phyloP scores from a whole-genome alignment of 73 alveolate species.

The Paramecium primaurelia region DNA sequence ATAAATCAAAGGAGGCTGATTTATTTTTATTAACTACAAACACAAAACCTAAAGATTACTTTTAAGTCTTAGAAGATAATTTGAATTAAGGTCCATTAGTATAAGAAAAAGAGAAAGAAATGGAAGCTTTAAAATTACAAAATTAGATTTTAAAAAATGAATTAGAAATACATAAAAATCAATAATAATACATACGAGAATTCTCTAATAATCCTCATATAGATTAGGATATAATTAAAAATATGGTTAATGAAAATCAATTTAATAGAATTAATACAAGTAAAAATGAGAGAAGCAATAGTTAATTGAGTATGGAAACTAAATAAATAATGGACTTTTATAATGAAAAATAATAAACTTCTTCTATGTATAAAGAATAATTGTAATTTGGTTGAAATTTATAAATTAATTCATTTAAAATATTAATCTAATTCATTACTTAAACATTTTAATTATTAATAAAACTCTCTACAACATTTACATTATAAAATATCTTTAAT shows the following conservation, averaged over 20 bases:
- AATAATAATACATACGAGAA: background rate
- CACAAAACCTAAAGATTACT: background rate
- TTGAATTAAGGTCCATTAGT: background rate
- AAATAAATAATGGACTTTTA: background rate
- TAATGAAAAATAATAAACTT: background rate
- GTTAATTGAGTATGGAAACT: background rate
- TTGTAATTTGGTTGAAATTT: background rate
- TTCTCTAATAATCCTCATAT: slow-evolving; percentile 9
- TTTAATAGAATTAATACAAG: background rate
- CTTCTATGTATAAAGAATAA: background rate
- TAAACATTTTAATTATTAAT: background rate
- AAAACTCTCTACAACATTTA: background rate
- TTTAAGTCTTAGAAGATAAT: background rate
- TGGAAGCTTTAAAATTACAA: background rate
- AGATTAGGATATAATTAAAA: background rate
- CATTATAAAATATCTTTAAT: background rate
- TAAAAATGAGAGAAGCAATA: background rate
- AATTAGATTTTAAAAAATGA: background rate
- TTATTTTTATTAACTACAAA: background rate
- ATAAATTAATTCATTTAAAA: background rate
- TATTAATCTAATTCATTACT: background rate
- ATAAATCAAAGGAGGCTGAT: slow-evolving; percentile 35
- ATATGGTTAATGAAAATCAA: background rate
- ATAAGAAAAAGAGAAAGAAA: slow-evolving; percentile 23
- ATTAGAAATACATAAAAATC: background rate